Evolutionary conservation across 257 asterid species (phyloP).

Genomic region (Penstemon davidsonii): DNA sequence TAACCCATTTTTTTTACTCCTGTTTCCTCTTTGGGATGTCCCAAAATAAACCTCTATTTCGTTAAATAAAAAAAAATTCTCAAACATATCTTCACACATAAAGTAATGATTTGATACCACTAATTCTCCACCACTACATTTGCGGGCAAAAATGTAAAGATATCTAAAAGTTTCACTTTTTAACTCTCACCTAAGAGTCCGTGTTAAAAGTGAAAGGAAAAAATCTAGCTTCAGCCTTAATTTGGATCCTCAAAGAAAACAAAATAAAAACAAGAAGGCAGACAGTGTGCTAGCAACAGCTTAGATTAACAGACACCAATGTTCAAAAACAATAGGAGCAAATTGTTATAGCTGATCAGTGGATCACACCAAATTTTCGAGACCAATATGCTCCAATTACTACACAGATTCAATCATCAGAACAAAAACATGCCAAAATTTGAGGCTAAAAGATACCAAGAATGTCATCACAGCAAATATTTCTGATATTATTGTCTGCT

Average conservation of each 20-base stretch:
- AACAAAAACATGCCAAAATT: constrained; percentile 2
- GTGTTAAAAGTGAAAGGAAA: not conserved
- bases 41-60: no score
- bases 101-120: not conserved
- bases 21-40: no score
- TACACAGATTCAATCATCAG: constrained; percentile 19
- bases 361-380: constrained; percentile 26
- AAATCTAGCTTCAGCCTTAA: constrained; percentile 15
- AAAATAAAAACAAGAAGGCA: constrained; percentile 20
- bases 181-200: no score
- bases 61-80: no score
- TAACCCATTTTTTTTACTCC: not conserved
- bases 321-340: constrained; percentile 11
- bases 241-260: constrained; percentile 6
- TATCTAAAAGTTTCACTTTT: no score
- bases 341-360: constrained; percentile 18
- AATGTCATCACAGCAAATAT: constrained; percentile 7
- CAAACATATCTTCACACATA: not conserved
- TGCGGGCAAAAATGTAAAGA: no score
- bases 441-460: constrained; percentile 1
- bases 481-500: constrained; percentile 12
- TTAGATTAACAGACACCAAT: constrained; percentile 15
- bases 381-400: constrained; percentile 21
- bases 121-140: no score
- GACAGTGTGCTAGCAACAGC: constrained; percentile 16